These are phyloP conservation scores for Ilyonectria destructans DNA, from an alignment of 2,329 filamentous ascomycete genomes.

Conservation along the genomic window DNA sequence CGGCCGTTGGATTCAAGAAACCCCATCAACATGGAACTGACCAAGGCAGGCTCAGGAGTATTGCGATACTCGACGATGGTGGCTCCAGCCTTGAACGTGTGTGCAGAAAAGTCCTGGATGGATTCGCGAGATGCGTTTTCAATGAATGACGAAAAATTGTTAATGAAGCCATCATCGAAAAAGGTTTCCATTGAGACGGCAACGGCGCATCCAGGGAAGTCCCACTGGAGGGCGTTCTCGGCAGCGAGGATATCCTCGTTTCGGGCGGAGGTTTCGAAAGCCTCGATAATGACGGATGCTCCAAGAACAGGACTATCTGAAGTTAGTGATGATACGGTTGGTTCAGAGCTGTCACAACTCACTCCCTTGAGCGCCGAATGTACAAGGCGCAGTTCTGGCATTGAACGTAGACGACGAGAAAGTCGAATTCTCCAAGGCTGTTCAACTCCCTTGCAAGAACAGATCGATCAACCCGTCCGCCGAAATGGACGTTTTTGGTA, in stretches of 20 bases:
- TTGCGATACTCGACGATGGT: constrained; percentile 71
- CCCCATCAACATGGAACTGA: constrained; percentile 74
- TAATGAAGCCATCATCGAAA: constrained; percentile 43
- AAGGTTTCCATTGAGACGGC: constrained; percentile 58
- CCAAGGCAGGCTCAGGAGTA: constrained; percentile 70
- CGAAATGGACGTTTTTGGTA: constrained; percentile 39
- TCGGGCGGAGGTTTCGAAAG: constrained; percentile 72
- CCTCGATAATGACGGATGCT: constrained; percentile 62
- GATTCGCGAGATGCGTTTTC: constrained; percentile 70
- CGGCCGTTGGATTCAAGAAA: constrained; percentile 72
- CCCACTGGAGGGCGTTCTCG: constrained; percentile 68
- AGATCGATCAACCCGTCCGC: constrained; percentile 38
- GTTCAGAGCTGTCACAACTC: constrained; percentile 23
- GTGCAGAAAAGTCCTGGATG: constrained; percentile 68
- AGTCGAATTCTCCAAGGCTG: constrained; percentile 34
- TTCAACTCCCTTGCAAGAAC: constrained; percentile 39
- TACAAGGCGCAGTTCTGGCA: constrained; percentile 55
- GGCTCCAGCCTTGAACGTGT: constrained; percentile 67
- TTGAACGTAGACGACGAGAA: constrained; percentile 39
- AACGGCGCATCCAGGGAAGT: constrained; percentile 72
- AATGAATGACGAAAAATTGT: constrained; percentile 66
- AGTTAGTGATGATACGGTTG: constrained; percentile 1
- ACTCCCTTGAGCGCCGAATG: constrained; percentile 49
- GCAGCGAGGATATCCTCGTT: constrained; percentile 68
- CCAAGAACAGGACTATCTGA: constrained; percentile 43